Percentiles rank a stretch among this genome's conserved stretches.
Conservation (phyloP, 768 basidiomycete genomes). For the Xanthoconium stramineum region DNA sequence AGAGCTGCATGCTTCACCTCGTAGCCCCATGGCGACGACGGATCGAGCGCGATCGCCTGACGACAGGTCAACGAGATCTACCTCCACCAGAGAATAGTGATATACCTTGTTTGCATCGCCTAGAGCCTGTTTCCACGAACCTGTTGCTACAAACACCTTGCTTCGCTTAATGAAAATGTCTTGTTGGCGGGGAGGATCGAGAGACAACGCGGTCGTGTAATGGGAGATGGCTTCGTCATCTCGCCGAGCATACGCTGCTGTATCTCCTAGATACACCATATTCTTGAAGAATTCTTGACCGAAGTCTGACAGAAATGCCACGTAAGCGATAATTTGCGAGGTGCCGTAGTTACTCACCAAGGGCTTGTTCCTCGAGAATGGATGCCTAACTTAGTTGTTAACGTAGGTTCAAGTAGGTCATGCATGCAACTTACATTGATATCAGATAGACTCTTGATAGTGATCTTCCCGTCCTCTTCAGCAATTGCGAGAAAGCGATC, state of each 20-base stretch:
- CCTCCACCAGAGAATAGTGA: neutral
- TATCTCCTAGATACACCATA: neutral
- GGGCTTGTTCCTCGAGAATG: neutral
- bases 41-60: neutral
- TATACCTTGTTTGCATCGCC: neutral
- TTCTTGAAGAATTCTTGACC: neutral
- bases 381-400: neutral
- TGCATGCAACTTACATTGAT: neutral
- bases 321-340: no score
- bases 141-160: neutral
- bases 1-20: neutral
- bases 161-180: neutral
- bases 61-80: no score
- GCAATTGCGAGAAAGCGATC: neutral
- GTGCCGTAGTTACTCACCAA: neutral
- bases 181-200: neutral
- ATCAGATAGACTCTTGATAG: neutral
- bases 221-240: neutral
- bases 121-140: neutral
- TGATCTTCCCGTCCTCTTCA: neutral
- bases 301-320: neutral
- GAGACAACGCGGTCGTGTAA: neutral
- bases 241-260: neutral
- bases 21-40: neutral
- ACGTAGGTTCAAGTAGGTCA: neutral